Evolutionary conservation across 805 yeast species (phyloP).

Genomic region (Teunomyces aglyptinius): DNA sequence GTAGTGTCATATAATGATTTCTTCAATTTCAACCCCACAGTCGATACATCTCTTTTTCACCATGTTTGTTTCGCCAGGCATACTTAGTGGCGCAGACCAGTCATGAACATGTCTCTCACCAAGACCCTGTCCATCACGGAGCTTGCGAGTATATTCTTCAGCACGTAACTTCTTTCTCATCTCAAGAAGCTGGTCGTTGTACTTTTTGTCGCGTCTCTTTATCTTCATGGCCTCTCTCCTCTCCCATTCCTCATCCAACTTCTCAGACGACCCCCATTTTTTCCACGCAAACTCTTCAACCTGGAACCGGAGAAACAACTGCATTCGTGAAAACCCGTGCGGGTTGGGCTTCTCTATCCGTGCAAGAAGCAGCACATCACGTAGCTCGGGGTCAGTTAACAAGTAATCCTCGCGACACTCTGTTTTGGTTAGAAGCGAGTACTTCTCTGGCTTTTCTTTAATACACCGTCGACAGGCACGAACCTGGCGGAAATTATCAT

Average conservation of each 20-base stretch:
- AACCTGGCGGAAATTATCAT: slow-evolving; percentile 59
- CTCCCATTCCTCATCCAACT: slow-evolving; percentile 90
- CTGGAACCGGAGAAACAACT: slow-evolving; percentile 82
- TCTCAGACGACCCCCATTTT: slow-evolving; percentile 93
- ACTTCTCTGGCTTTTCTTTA: slow-evolving; percentile 76
- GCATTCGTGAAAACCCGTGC: slow-evolving; percentile 92
- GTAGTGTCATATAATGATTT: slow-evolving; percentile 51
- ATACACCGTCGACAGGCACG: slow-evolving; percentile 82
- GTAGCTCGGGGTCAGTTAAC: slow-evolving; percentile 88
- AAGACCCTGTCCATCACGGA: slow-evolving; percentile 55
- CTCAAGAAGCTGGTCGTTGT: slow-evolving; percentile 72
- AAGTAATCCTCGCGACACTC: slow-evolving; percentile 93
- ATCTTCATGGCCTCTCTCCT: slow-evolving; percentile 71
- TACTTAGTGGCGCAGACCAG: slow-evolving; percentile 61
- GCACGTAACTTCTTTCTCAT: slow-evolving; percentile 93
- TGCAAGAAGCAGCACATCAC: slow-evolving; percentile 64
- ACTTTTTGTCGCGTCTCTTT: slow-evolving; percentile 73
- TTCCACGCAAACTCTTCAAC: slow-evolving; percentile 91
- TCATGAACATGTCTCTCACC: slow-evolving; percentile 69
- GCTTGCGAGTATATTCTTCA: slow-evolving; percentile 73
- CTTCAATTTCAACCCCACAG: slow-evolving; percentile 86
- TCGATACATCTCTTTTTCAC: slow-evolving; percentile 64
- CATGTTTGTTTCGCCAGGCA: slow-evolving; percentile 34
- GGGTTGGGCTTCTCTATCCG: slow-evolving; percentile 92
- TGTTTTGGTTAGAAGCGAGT: slow-evolving; percentile 87